Conservation (phyloP, 2,329 filamentous ascomycete genomes). For the Cylindrodendrum hubeiense region DNA sequence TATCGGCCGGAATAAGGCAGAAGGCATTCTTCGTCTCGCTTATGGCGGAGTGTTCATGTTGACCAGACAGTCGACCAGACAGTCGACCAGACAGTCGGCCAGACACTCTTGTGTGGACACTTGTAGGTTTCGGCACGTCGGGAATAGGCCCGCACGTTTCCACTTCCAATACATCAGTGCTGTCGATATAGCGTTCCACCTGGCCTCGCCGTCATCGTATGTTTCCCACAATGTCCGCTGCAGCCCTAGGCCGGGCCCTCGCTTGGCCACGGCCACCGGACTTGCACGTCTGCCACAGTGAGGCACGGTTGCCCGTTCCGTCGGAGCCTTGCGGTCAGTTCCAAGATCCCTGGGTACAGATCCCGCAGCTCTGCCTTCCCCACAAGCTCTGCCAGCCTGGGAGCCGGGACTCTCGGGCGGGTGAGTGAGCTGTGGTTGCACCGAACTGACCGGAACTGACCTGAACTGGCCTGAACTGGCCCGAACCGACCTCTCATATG, state of each 20-base stretch:
- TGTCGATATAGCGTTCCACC: slow-evolving; percentile 14
- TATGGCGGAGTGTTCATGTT: too few species aligned
- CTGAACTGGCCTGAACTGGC: too few species aligned
- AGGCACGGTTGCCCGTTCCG: slow-evolving; percentile 9
- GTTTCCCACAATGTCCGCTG: slow-evolving; percentile 20
- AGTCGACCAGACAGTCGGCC: background rate
- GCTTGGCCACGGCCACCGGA: slow-evolving; percentile 17
- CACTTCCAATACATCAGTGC: slow-evolving; percentile 14
- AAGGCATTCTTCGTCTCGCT: background rate
- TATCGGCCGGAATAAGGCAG: background rate
- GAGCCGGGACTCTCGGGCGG: slow-evolving; percentile 27
- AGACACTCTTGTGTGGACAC: background rate
- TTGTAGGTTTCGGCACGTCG: slow-evolving; percentile 17
- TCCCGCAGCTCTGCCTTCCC: slow-evolving; percentile 30
- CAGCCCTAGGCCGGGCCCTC: slow-evolving; percentile 16
- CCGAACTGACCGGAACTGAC: too few species aligned
- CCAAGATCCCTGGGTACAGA: slow-evolving; percentile 19
- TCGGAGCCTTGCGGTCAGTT: slow-evolving; percentile 18
- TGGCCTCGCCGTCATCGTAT: slow-evolving; percentile 30
- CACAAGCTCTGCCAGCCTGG: slow-evolving; percentile 23
- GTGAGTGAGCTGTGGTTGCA: slow-evolving; percentile 18
- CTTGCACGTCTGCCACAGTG: slow-evolving; percentile 2
- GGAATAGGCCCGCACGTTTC: slow-evolving; percentile 20
- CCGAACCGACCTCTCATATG: slow-evolving; percentile 1
- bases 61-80: too few species aligned